These are phyloP conservation scores for Sclerotinia minor DNA, from an alignment of 2,329 filamentous ascomycete species.

Conservation along the genomic window DNA sequence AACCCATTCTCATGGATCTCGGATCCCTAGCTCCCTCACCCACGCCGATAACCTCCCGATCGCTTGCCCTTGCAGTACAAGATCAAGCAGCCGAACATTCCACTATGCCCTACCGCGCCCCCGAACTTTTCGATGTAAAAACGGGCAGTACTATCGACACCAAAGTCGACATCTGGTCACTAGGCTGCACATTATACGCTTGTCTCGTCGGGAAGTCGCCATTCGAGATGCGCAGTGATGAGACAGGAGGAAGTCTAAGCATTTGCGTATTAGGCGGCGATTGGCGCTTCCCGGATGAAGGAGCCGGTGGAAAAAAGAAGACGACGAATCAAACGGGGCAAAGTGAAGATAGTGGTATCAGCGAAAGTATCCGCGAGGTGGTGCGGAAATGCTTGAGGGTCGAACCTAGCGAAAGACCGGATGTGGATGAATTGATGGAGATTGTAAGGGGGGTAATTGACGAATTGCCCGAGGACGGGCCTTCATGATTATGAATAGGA, in stretches of 20 bases:
- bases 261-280: constrained; percentile 92
- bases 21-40: constrained; percentile 87
- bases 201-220: constrained; percentile 95
- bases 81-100: constrained; percentile 94
- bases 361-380: constrained; percentile 80
- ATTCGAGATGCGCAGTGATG: constrained; percentile 92
- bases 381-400: constrained; percentile 84
- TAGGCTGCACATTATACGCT: constrained; percentile 96
- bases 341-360: constrained; percentile 56
- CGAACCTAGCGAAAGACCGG: constrained; percentile 83
- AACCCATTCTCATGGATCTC: constrained; percentile 95
- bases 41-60: constrained; percentile 84
- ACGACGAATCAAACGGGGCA: constrained; percentile 40
- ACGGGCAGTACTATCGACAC: constrained; percentile 89
- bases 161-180: constrained; percentile 96
- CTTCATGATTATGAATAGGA: constrained; percentile 25
- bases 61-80: constrained; percentile 86
- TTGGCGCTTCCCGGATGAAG: constrained; percentile 94
- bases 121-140: constrained; percentile 97
- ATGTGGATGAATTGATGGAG: constrained; percentile 78
- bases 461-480: constrained; percentile 62
- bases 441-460: constrained; percentile 75
- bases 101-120: constrained; percentile 97
- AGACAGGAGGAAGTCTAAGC: constrained; percentile 90
- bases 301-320: constrained; percentile 53